These are phyloP conservation scores for Leishmania tarentolae DNA, from an alignment of 208 protist species.

Conservation along the genomic window DNA sequence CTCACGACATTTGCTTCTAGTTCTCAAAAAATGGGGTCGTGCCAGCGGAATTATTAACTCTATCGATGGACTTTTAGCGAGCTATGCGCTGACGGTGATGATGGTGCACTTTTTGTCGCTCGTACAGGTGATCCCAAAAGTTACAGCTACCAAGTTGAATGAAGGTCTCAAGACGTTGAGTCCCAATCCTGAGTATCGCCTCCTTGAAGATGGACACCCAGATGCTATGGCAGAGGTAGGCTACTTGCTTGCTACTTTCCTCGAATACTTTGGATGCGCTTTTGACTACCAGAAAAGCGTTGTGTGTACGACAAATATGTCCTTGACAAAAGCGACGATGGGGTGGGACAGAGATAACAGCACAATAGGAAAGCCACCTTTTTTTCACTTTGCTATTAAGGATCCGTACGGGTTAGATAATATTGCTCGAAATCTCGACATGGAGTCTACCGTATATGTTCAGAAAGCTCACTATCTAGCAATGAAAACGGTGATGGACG, in stretches of 20 bases:
- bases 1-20: conserved; percentile 79
- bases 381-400: conserved; percentile 89
- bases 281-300: conserved; percentile 84
- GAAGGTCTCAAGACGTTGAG: conserved; percentile 59
- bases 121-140: conserved; percentile 58
- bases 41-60: conserved; percentile 80
- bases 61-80: conserved; percentile 88
- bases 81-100: conserved; percentile 90
- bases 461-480: conserved; percentile 49
- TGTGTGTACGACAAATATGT: conserved; percentile 80
- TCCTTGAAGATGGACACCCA: conserved; percentile 34
- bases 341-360: conserved; percentile 60
- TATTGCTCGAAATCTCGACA: conserved; percentile 84
- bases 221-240: conserved; percentile 67
- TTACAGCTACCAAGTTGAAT: conserved; percentile 38
- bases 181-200: conserved; percentile 55
- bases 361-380: conserved; percentile 60
- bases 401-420: conserved; percentile 91
- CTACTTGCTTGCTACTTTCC: conserved; percentile 75
- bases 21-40: conserved; percentile 88
- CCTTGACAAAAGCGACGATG: conserved; percentile 76
- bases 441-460: conserved; percentile 59
- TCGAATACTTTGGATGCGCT: conserved; percentile 83
- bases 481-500: conserved; percentile 41
- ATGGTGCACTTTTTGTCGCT: conserved; percentile 80